Evolutionary conservation across 2,329 filamentous ascomycete species (phyloP).

Genomic region (Aaosphaeria pasadenensis): DNA sequence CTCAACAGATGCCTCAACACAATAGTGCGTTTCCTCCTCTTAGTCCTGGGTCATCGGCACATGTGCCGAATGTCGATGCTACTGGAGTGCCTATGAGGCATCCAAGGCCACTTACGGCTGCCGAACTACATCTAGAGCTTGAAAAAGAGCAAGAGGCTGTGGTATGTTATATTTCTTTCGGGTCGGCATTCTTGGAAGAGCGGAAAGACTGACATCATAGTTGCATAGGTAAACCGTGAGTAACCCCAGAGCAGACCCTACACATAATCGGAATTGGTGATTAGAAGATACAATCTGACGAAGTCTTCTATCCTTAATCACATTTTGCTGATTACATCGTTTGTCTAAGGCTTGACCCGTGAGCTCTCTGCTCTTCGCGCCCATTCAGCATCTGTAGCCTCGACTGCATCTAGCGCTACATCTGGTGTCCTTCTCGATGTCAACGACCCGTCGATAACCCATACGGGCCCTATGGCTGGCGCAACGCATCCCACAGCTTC

Average conservation of each 20-base stretch:
- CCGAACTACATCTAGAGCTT: constrained; percentile 82
- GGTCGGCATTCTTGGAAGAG: not conserved
- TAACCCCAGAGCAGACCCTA: no score
- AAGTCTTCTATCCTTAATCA: not conserved
- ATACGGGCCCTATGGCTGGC: constrained; percentile 42
- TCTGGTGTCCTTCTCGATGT: constrained; percentile 46
- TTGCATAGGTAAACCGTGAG: no score
- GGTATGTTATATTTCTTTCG: constrained; percentile 50
- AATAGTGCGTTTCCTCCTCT: constrained; percentile 33
- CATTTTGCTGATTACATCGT: constrained; percentile 63
- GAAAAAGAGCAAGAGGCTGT: constrained; percentile 96
- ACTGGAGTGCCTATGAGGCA: constrained; percentile 72
- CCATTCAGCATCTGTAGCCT: constrained; percentile 61
- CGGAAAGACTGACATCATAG: not conserved
- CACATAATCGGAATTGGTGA: no score
- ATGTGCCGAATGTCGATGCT: constrained; percentile 21
- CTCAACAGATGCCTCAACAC: constrained; percentile 22
- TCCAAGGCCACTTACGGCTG: constrained; percentile 80
- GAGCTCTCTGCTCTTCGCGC: constrained; percentile 82
- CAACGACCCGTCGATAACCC: constrained; percentile 46
- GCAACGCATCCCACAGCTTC: constrained; percentile 53
- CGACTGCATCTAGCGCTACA: constrained; percentile 55
- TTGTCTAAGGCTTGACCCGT: constrained; percentile 62
- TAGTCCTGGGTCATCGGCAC: constrained; percentile 27
- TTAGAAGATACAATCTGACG: no score